Evolutionary conservation across 768 basidiomycete genomes (phyloP), one percentile per base, ranked within the genome.

Genomic region (Auricularia auricula-judae): DNA sequence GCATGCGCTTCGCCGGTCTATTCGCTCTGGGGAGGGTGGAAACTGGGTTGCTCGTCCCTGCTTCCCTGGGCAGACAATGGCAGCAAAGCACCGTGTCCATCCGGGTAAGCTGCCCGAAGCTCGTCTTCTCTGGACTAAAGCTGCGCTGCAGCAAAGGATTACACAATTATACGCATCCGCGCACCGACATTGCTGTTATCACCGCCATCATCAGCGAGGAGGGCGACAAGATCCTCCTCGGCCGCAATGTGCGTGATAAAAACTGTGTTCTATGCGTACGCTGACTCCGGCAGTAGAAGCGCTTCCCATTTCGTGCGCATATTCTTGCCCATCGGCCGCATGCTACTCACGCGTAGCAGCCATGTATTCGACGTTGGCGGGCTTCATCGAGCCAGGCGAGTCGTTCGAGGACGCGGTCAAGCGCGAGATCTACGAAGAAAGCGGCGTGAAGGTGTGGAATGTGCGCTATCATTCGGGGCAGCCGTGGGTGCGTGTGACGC

Each of bases 11-110:
- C 86, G 0, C 81, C 82, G 2, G 83, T 86, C 0, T 90, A 91
- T 70, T 89, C 92, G 0, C 79, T 91, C 68, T 98, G 96, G 96
- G 93, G 85, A 3, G 96, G 96, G 0, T 99, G 94, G 95, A 99
- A 99, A 75, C 76, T 94, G 1, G 81, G 83, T 3, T 99, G 96
- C 73, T 77, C 82, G 4, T 82, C 89, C 0, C 73, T 91, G 34
- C 74, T 92, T 21, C 89, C 91, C 4, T 91, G 91, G 88, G 79
- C 82, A 4, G 80, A 87, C 66, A 86, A 86, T 63, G 75, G 76
- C 47, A 83, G 80, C 51, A 80, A 77, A 68, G 84, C 83, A 69
- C 86, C 86, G 3, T 93, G 91, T 77, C 82, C 82, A 4, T 86
- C 91, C 47, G 81, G 76, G 89, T 92, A 77, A 43, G 84, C 74